Percentiles rank a stretch among this genome's conserved stretches.
These are phyloP conservation scores for Pyrus hybrid DNA, from an alignment of 331 rosid genomes.

Conservation along the genomic window DNA sequence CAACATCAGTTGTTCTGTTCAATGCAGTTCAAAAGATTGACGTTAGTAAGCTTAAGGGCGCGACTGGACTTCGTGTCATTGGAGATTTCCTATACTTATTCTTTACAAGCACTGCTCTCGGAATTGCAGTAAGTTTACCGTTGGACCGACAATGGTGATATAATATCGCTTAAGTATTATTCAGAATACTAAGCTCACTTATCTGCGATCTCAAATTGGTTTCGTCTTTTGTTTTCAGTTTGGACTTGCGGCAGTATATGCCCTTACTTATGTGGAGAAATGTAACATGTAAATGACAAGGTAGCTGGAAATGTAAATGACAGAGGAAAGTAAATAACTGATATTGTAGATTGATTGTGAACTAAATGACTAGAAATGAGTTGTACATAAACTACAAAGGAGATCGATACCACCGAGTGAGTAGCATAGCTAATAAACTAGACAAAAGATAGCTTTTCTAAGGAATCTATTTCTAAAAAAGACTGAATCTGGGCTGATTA, in stretches of 20 bases:
- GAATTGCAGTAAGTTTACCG: conserved; percentile 46
- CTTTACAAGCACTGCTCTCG: conserved; percentile 71
- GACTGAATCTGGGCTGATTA: too few relatives aligned
- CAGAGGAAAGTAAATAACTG: too few relatives aligned
- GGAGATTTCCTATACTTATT: conserved; percentile 76
- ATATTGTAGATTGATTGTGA: too few relatives aligned
- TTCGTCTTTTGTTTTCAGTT: conserved; percentile 24
- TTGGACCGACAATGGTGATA: neutral
- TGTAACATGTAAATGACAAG: too few relatives aligned
- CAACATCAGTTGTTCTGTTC: conserved; percentile 89
- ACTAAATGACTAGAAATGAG: too few relatives aligned
- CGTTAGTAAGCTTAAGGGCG: conserved; percentile 28
- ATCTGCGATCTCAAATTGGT: neutral
- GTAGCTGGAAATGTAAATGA: too few relatives aligned
- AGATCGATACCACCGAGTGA: too few relatives aligned
- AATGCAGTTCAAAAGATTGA: conserved; percentile 79
- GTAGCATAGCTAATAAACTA: too few relatives aligned
- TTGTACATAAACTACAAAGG: too few relatives aligned
- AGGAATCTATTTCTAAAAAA: too few relatives aligned
- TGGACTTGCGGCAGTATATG: conserved; percentile 68
- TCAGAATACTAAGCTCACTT: neutral
- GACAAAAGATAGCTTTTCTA: too few relatives aligned
- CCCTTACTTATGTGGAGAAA: conserved; percentile 32
- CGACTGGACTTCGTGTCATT: conserved; percentile 24
- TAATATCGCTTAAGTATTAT: neutral